Evolutionary conservation across 139 green algal species (phyloP).

Genomic region (Monoraphidium neglectum): DNA sequence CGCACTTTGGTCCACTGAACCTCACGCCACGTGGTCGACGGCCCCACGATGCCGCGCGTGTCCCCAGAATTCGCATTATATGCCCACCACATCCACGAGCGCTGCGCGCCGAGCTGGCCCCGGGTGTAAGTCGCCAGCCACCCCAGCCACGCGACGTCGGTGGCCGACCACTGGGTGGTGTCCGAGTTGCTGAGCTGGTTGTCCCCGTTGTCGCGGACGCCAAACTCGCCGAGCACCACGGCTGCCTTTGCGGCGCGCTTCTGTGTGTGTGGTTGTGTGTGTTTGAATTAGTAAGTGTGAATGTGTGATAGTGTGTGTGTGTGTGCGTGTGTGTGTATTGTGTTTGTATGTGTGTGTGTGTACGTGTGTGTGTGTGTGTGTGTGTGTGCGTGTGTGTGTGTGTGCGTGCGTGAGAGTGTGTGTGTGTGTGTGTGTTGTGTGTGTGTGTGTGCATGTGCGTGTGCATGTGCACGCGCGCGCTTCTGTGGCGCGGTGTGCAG

Average conservation of each 20-base stretch:
- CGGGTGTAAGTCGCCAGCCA: background rate
- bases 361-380: too few species aligned
- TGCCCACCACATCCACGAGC: background rate
- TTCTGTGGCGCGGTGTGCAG: too few species aligned
- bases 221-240: slow-evolving; percentile 1
- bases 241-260: background rate
- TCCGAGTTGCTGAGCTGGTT: background rate
- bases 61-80: background rate
- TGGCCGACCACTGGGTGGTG: background rate
- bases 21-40: background rate
- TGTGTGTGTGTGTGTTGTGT: too few species aligned
- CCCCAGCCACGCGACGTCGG: background rate
- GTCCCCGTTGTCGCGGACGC: background rate
- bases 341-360: too few species aligned
- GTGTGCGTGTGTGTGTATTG: too few species aligned
- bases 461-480: too few species aligned
- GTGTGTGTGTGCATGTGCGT: too few species aligned
- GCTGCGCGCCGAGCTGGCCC: background rate
- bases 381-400: too few species aligned
- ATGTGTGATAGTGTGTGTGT: too few species aligned
- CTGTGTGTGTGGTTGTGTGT: too few species aligned
- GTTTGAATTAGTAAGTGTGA: too few species aligned
- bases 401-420: too few species aligned
- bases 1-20: background rate
- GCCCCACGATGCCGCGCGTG: background rate